A percentile compares a stretch with the other conserved stretches of the same genome.
phyloP scores from a whole-genome alignment of 139 green algal species.

The Micromonas pusilla region DNA sequence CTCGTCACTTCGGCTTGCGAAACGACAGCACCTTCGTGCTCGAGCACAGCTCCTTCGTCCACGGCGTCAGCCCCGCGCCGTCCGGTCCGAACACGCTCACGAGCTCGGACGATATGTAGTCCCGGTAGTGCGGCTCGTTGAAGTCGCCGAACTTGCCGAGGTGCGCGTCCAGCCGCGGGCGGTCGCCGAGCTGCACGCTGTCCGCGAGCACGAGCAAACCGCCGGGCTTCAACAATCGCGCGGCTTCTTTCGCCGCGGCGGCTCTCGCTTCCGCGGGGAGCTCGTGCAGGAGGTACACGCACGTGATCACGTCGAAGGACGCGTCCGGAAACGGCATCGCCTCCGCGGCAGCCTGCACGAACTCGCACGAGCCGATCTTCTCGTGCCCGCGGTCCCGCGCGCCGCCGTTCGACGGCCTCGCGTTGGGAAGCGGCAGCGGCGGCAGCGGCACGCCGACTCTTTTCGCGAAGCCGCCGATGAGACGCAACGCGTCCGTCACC shows the following conservation, averaged over 20 bases:
- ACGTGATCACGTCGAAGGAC: constrained; percentile 55
- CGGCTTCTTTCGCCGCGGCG: constrained; percentile 51
- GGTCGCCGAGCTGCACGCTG: constrained; percentile 54
- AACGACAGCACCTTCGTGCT: constrained; percentile 63
- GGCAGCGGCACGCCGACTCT: not conserved
- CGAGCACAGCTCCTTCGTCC: constrained; percentile 57
- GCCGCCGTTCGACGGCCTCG: not conserved
- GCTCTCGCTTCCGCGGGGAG: constrained; percentile 51
- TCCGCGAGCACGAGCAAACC: constrained; percentile 57
- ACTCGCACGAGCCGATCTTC: not conserved
- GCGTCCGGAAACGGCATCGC: constrained; percentile 47
- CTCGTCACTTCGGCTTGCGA: constrained; percentile 49
- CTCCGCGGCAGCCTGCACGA: constrained; percentile 44
- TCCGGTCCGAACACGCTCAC: constrained; percentile 46
- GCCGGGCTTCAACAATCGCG: constrained; percentile 65
- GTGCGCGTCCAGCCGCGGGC: constrained; percentile 38
- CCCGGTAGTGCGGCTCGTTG: constrained; percentile 67
- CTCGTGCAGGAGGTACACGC: constrained; percentile 82
- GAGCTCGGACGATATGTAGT: constrained; percentile 19
- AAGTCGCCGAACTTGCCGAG: constrained; percentile 57
- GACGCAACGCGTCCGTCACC: not conserved
- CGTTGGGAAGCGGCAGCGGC: not conserved
- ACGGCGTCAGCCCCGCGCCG: constrained; percentile 49
- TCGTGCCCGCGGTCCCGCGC: not conserved
- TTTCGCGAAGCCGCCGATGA: not conserved